A percentile compares a stretch with the other conserved stretches of the same genome.
These are phyloP conservation scores for Ogataea sp. DNA, from an alignment of 805 yeast species.

Conservation along the genomic window DNA sequence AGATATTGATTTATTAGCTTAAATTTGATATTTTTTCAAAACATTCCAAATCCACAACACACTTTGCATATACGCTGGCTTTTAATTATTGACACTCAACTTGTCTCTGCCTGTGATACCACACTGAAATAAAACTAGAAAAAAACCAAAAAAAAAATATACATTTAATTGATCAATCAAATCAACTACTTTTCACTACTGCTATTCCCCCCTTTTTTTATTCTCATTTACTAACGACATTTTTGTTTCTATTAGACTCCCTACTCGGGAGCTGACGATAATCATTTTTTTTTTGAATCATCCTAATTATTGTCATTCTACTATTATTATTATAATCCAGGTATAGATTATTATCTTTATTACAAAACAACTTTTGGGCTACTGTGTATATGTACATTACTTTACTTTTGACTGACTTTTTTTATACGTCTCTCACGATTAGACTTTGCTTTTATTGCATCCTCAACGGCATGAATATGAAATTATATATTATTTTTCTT, in stretches of 20 bases:
- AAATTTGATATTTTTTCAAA: background rate
- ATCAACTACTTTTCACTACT: background rate
- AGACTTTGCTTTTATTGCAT: background rate
- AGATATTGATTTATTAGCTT: slow-evolving; percentile 11
- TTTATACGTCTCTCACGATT: background rate
- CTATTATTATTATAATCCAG: no score
- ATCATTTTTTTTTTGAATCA: no score
- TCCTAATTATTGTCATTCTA: no score
- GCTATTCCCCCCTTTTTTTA: background rate
- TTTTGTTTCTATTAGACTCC: no score
- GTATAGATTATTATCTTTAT: no score
- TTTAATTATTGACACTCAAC: slow-evolving; percentile 3
- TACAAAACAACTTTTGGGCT: no score
- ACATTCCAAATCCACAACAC: no score
- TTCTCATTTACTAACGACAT: background rate
- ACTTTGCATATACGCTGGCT: slow-evolving; percentile 1
- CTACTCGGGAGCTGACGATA: no score
- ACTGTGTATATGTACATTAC: slow-evolving; percentile 1
- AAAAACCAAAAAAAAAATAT: no score
- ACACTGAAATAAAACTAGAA: no score
- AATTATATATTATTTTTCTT: no score
- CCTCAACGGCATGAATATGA: slow-evolving; percentile 2
- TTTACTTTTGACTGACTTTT: background rate
- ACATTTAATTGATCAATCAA: no score
- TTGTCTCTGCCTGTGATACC: slow-evolving; percentile 1